Evolutionary conservation across 2,329 filamentous ascomycete genomes (phyloP), one percentile per base, ranked within the genome.

Genomic region (Sarocladium brachiariae): DNA sequence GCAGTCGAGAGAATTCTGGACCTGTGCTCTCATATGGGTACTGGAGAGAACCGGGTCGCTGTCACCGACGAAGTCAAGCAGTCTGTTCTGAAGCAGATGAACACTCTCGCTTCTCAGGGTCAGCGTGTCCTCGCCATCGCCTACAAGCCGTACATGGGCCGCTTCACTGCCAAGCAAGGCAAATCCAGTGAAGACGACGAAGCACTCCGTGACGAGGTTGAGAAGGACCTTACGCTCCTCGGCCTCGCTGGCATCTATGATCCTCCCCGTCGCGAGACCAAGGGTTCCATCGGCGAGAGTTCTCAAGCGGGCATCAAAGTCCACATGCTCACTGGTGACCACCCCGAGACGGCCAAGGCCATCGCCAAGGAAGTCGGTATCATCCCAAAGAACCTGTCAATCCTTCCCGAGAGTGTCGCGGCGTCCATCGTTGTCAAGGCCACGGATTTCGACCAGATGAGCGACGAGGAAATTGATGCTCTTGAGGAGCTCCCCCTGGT

Each of bases 231-330:
- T 27, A 77, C 75, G 2, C 87, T 95, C 54, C 78, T 88, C 13
- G 91, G 90, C n/a, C 76, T 96, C 9, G 84, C 87, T 46, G 89
- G 89, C 51, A 85, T 95, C 55, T 92, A 93, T 62, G 89, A 95
- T 58, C 89, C 89, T 3, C 89, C 89, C 51, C 87, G 89, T 2
- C 80, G 82, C 2, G 89, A 95, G 68, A 90, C 89, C 1, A 86
- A 84, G 19, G 77, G 74, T 1, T 83, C 87, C 6, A 87, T 91
- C 52, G 73, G 73, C 19, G 78, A 85, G 60, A 89, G 86, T 60
- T 80, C 85, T 50, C 76, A 76, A 41, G 87, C 87, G 23, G 87
- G 87, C 47, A 89, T 91, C 63, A 78, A 77, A 55, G 87, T 91
- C 6, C 86, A 90, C 68, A 91, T 92, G 87, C 76, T 92, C 27